Evolutionary conservation across 2,329 filamentous ascomycete genomes (phyloP).

Genomic region (Hortaea sp.): DNA sequence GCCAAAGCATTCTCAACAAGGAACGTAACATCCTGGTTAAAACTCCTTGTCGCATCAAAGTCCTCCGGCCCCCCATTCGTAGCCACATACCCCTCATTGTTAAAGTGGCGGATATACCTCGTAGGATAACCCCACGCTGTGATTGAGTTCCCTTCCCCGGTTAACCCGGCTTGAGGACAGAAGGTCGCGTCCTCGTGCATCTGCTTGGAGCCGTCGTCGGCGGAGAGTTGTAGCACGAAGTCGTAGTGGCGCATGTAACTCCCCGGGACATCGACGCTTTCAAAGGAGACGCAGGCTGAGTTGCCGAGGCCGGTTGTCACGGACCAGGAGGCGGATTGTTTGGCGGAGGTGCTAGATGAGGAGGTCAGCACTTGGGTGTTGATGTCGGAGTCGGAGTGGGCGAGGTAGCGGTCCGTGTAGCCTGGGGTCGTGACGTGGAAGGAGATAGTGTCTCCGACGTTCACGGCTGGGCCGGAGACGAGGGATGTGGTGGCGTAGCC

Average conservation of each 20-base stretch:
- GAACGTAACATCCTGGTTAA: conserved; percentile 48
- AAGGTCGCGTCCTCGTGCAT: conserved; percentile 56
- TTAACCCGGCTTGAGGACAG: conserved; percentile 45
- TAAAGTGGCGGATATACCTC: conserved; percentile 47
- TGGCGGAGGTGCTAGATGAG: conserved; percentile 39
- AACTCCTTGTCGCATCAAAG: conserved; percentile 41
- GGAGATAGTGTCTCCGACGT: conserved; percentile 42
- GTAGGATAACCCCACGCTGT: conserved; percentile 52
- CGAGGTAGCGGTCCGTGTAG: conserved; percentile 45
- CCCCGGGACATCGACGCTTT: conserved; percentile 48
- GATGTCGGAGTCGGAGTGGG: conserved; percentile 41
- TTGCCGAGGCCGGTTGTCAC: conserved; percentile 47
- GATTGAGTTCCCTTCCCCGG: conserved; percentile 42
- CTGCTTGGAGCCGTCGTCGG: conserved; percentile 45
- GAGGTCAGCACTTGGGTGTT: conserved; percentile 47
- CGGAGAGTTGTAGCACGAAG: conserved; percentile 41
- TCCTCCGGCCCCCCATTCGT: conserved; percentile 47
- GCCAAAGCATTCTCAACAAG: conserved; percentile 37
- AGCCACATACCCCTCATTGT: conserved; percentile 37
- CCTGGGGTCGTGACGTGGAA: conserved; percentile 46
- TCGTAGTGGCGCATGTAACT: conserved; percentile 49
- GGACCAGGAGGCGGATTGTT: conserved; percentile 44
- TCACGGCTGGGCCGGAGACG: conserved; percentile 39
- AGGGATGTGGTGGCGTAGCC: conserved; percentile 42
- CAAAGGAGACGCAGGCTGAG: conserved; percentile 50